These are phyloP conservation scores for Pleurotus citrinopileatus DNA, from an alignment of 768 basidiomycete genomes.

Conservation along the genomic window DNA sequence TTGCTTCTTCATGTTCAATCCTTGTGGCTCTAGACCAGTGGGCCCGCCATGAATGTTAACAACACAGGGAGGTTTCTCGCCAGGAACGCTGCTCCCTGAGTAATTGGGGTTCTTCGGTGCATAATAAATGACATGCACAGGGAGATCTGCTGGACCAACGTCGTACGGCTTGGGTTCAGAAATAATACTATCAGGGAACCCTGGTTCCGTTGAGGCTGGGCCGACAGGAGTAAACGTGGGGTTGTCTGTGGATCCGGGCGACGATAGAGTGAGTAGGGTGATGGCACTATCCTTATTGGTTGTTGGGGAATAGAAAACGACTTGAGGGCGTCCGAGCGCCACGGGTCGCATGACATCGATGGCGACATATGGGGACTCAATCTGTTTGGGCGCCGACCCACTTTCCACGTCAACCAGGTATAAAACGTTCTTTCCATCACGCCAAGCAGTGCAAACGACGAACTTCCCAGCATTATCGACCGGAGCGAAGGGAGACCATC, in stretches of 20 bases:
- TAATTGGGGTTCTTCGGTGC: conserved; percentile 66
- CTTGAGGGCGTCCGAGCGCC: conserved; percentile 22
- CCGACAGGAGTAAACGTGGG: conserved; percentile 15
- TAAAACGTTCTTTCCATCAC: conserved; percentile 38
- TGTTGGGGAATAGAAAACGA: conserved; percentile 44
- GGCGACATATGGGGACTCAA: conserved; percentile 42
- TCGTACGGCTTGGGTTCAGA: conserved; percentile 47
- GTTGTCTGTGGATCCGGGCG: conserved; percentile 15
- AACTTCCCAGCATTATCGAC: conserved; percentile 32
- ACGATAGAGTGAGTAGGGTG: conserved; percentile 31
- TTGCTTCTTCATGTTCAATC: conserved; percentile 50
- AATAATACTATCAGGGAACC: conserved; percentile 32
- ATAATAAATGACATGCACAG: conserved; percentile 64
- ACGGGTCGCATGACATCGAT: conserved; percentile 34
- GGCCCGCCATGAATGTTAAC: conserved; percentile 74
- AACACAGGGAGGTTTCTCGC: conserved; percentile 67
- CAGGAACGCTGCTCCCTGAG: conserved; percentile 37
- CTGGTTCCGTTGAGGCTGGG: conserved; percentile 9
- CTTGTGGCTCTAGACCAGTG: conserved; percentile 44
- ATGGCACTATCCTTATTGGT: conserved; percentile 33
- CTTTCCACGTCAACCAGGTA: conserved; percentile 35
- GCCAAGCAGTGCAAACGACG: conserved; percentile 35
- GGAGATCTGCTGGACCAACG: conserved; percentile 33
- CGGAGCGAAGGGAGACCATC: conserved; percentile 43
- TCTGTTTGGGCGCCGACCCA: conserved; percentile 23